Evolutionary conservation across 2,329 filamentous ascomycete species (phyloP), one percentile per base, ranked within the genome.

Genomic region (Ilyonectria sp.): DNA sequence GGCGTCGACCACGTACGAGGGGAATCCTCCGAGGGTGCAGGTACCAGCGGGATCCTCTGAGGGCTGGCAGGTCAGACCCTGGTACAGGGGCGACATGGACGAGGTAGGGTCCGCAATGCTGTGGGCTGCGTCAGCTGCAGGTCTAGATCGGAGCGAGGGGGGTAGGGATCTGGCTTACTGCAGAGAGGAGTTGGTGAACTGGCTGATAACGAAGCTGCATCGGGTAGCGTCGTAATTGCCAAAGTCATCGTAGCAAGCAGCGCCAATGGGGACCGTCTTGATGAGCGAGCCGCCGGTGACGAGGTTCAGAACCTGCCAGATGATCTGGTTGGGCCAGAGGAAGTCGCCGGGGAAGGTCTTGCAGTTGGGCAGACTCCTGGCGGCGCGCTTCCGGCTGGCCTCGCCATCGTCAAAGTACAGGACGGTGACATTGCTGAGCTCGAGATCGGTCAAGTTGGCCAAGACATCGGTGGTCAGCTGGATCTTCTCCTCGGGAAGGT

Each of bases 21-120:
- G 83, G 69, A 81, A 82, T 6, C 80, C 83, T 6, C 84, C 84
- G 0, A 83, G 63, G 0, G 77, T 81, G 68, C 83, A 85, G 1
- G 65, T 73, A 0, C 63, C 65, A 9, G 4, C 21, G 1, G 65
- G 46, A 0, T 19, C 65, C 21, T 77, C 72, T 26, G 69, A 65
- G 1, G 79, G 80, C 64, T 76, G 68, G 31, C 82, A 84, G 15
- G 82, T 83, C 6, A 74, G 70, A 6, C 81, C 81, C 69, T 82
- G 73, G 67, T 78, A 84, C 3, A 84, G 59, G 4, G 82, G 80
- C 67, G 77, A 83, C 79, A 82, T 82, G 53, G 81, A 71, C 1
- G 82, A 83, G 9, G 80, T 80, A 2, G 82, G 82, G 58, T 84
- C 79, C 4, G 73, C 60, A 13, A 77, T 75, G 64, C 80, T 81